Evolutionary conservation across 441 rosid species (phyloP).

Genomic region (Adansonia grandidieri): DNA sequence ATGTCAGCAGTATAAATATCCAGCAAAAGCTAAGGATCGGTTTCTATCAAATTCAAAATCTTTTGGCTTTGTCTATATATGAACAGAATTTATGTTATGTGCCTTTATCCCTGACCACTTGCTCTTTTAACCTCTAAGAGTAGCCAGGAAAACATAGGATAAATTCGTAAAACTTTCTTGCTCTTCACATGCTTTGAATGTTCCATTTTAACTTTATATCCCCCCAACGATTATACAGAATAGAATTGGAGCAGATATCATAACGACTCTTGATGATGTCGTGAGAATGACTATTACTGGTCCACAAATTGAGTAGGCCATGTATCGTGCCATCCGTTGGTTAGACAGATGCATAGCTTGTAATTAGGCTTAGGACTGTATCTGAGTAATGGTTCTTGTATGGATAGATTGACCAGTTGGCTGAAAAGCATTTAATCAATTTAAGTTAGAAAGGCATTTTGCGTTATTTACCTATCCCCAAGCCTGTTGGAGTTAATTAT

Average conservation of each 20-base stretch:
- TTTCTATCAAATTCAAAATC: background rate
- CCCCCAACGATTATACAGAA: constrained; percentile 49
- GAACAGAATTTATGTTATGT: background rate
- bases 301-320: constrained; percentile 80
- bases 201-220: constrained; percentile 19
- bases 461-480: background rate
- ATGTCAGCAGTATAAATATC: background rate
- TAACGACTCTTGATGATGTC: constrained; percentile 90
- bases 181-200: background rate
- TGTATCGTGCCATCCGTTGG: constrained; percentile 87
- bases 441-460: constrained; percentile 24
- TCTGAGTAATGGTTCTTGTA: constrained; percentile 8
- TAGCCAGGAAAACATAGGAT: background rate
- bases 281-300: constrained; percentile 80
- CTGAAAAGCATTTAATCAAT: constrained; percentile 14
- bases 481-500: constrained; percentile 16
- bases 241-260: constrained; percentile 83
- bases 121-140: background rate
- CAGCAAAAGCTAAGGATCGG: background rate
- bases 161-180: background rate
- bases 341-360: constrained; percentile 80
- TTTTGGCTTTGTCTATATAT: background rate
- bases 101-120: background rate
- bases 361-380: constrained; percentile 23
- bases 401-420: constrained; percentile 2